These are phyloP conservation scores for Elymus sibiricus DNA, from an alignment of 176 grass and related monocot species.

Conservation along the genomic window DNA sequence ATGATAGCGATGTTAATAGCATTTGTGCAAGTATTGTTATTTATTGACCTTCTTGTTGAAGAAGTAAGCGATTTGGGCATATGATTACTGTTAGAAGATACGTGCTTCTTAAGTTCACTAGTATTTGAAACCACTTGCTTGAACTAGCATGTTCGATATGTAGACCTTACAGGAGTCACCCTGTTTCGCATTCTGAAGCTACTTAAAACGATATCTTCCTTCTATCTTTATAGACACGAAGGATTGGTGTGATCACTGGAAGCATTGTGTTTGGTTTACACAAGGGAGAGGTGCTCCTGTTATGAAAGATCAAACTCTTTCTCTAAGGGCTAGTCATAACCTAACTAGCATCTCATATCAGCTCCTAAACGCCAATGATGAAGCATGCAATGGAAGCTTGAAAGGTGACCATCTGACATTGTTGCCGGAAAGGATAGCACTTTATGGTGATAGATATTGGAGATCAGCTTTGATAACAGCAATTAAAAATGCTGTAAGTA, in stretches of 20 bases:
- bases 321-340: slow-evolving; percentile 66
- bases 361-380: slow-evolving; percentile 29
- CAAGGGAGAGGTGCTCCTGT: slow-evolving; percentile 35
- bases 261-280: slow-evolving; percentile 95
- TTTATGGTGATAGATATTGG: slow-evolving; percentile 89
- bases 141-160: background rate
- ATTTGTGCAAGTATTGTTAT: background rate
- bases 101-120: background rate
- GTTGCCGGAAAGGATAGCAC: slow-evolving; percentile 67
- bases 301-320: slow-evolving; percentile 55
- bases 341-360: slow-evolving; percentile 81
- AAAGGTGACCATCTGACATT: slow-evolving; percentile 45
- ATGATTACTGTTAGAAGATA: background rate
- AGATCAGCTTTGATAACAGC: slow-evolving; percentile 50
- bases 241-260: slow-evolving; percentile 97
- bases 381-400: slow-evolving; percentile 18
- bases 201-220: background rate
- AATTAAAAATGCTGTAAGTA: slow-evolving; percentile 68
- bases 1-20: background rate
- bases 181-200: background rate
- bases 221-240: slow-evolving; percentile 45
- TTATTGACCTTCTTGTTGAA: background rate
- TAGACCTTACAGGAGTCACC: background rate
- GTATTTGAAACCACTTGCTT: background rate
- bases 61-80: background rate